Evolutionary conservation across 257 asterid species (phyloP), one percentile per base, ranked within the genome.

Genomic region (Oldenlandia corymbosa): DNA sequence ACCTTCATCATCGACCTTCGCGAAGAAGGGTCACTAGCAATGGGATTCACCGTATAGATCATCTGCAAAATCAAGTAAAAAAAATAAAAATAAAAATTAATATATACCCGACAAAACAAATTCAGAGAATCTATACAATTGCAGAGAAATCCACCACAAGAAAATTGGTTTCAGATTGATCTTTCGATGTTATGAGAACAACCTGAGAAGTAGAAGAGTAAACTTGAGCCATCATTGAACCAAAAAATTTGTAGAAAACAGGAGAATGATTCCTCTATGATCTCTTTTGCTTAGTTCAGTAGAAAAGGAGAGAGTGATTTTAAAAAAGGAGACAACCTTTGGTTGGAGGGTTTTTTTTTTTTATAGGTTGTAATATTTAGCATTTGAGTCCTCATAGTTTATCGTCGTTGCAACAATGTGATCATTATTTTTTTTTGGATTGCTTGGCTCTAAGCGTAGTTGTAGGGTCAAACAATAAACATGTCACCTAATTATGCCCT

Each of bases 1-100:
- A 68, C 72, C 72, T 58, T 68, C 20, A 68, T 36, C 18, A 48
- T 24, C n/a, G 72, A 68, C 36, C 65, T 58, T 66, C 60, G 39
- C 21, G 10, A 20, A 58, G 47, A 48, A 37, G 66, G 21, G 13
- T 68, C 72, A 17, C 50, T 26, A 10, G 20, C 32, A 48, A 45
- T 36, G 24, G 72, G 54, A 42, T 54, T 24, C 37, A 58, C 60
- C 2, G 53, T 66, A 58, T 48, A 31, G 56, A 60, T 58, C 21
- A 47, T 54, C 72, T 68, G 66, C 60, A 68, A 58, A 20, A 17
- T 42, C 49, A 34, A 7, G 60, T 8, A 45, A 32, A 47, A 32
- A 5, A n/a, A n/a, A n/a, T n/a, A n/a, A n/a, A n/a, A n/a, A n/a
- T n/a, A n/a, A n/a, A n/a, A 0, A 58, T 34, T 32, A 1, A 18